A percentile compares a stretch with the other conserved stretches of the same genome.
Conservation (phyloP, 2,329 filamentous ascomycete species). For the Ceratocystis huliohia region DNA sequence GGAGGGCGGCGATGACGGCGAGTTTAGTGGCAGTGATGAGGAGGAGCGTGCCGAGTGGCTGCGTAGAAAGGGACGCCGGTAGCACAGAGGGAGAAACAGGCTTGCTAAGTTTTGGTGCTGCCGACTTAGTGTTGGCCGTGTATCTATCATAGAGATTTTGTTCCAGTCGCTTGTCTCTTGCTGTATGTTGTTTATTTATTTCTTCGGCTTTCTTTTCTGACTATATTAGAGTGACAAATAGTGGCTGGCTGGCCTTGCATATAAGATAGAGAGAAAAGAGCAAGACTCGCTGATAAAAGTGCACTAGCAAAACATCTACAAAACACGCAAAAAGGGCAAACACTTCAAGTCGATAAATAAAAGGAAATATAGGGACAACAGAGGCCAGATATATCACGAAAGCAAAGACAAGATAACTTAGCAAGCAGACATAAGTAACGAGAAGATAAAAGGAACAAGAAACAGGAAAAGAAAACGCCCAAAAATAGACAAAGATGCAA, state of each 20-base stretch:
- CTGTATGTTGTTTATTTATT: background rate
- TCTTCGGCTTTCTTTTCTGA: background rate
- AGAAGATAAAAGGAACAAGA: slow-evolving; percentile 2
- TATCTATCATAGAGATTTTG: slow-evolving; percentile 3
- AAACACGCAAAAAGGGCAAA: background rate
- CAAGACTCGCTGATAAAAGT: background rate
- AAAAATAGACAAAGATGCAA: slow-evolving; percentile 13
- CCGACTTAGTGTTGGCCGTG: background rate
- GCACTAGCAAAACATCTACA: background rate
- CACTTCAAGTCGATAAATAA: slow-evolving; percentile 8
- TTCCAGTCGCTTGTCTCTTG: slow-evolving; percentile 1
- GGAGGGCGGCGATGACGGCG: slow-evolving; percentile 41
- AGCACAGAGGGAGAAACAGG: background rate
- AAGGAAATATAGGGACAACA: slow-evolving; percentile 8
- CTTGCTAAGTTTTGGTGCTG: background rate
- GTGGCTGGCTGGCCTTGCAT: background rate
- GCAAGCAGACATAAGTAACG: background rate
- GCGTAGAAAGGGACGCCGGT: slow-evolving; percentile 31
- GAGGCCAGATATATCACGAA: slow-evolving; percentile 3
- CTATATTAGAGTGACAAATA: background rate
- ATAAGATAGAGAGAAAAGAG: background rate
- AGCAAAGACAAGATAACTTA: slow-evolving; percentile 9
- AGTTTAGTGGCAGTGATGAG: slow-evolving; percentile 52
- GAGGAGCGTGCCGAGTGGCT: slow-evolving; percentile 52
- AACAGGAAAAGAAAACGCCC: slow-evolving; percentile 11